A percentile compares a stretch with the other conserved stretches of the same genome.
Conservation (phyloP, 345 rosid species). For the Gossypium sturtianum region DNA sequence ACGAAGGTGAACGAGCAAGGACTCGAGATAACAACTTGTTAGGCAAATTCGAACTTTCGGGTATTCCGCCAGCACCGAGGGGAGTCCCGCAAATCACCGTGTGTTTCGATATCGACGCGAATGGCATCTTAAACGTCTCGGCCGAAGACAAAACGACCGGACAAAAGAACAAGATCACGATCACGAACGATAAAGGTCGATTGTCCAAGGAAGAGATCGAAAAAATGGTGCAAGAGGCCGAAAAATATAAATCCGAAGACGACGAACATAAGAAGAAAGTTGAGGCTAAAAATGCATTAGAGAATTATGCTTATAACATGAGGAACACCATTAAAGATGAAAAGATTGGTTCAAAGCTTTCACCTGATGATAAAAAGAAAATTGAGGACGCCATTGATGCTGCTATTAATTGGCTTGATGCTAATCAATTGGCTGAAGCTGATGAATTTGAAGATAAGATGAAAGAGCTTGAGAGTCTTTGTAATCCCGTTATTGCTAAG, state of each 20-base stretch:
- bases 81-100: slow-evolving; percentile 25
- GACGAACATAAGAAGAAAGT: slow-evolving; percentile 67
- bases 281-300: slow-evolving; percentile 50
- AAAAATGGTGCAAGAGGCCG: slow-evolving; percentile 66
- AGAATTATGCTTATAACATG: slow-evolving; percentile 45
- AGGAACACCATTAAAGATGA: slow-evolving; percentile 59
- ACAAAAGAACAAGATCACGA: slow-evolving; percentile 62
- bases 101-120: slow-evolving; percentile 21
- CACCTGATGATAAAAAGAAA: slow-evolving; percentile 52
- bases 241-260: slow-evolving; percentile 55
- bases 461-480: slow-evolving; percentile 54
- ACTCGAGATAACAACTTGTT: slow-evolving; percentile 34
- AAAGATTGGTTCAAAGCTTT: slow-evolving; percentile 43
- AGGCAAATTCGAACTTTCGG: slow-evolving; percentile 38
- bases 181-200: slow-evolving; percentile 61
- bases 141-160: slow-evolving; percentile 65
- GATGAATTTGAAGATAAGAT: slow-evolving; percentile 62
- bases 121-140: slow-evolving; percentile 47
- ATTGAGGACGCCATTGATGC: slow-evolving; percentile 51
- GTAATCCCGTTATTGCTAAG: slow-evolving; percentile 56
- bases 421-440: slow-evolving; percentile 48
- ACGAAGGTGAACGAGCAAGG: slow-evolving; percentile 24
- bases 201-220: slow-evolving; percentile 53
- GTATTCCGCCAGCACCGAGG: slow-evolving; percentile 41
- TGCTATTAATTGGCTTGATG: slow-evolving; percentile 50